Percentiles rank a stretch among this genome's conserved stretches.
Conservation (phyloP, 306 rosid species). For the Nissolia schottii region DNA sequence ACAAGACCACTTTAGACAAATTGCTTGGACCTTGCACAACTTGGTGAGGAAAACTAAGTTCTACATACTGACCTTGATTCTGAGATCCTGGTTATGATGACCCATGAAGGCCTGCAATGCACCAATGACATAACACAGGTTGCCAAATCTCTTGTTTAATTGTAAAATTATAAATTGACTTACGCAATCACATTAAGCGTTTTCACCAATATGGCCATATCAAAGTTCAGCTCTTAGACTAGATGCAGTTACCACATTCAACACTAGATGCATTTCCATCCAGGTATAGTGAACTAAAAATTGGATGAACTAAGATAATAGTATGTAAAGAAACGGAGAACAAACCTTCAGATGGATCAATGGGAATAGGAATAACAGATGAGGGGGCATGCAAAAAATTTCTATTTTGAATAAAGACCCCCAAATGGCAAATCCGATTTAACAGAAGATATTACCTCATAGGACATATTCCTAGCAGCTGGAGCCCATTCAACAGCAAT, state of each 20-base stretch:
- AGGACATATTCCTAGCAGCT: constrained; percentile 65
- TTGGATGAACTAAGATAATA: background rate
- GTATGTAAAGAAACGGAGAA: constrained; percentile 10
- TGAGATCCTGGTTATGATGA: constrained; percentile 69
- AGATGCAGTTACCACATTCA: background rate
- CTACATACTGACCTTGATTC: constrained; percentile 72
- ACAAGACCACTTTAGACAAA: background rate
- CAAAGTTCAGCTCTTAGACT: too few relatives aligned
- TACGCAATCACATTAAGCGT: too few relatives aligned
- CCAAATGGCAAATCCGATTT: background rate
- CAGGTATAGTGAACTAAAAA: constrained; percentile 1
- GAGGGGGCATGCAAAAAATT: too few relatives aligned
- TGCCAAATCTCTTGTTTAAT: constrained; percentile 85
- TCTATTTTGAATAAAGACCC: background rate
- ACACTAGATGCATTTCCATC: background rate
- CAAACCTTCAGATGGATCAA: constrained; percentile 65
- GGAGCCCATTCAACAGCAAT: constrained; percentile 89
- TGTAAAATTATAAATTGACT: too few relatives aligned
- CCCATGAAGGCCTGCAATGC: constrained; percentile 88
- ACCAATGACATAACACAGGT: too few relatives aligned
- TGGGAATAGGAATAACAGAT: constrained; percentile 77
- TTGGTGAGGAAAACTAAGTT: background rate
- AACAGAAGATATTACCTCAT: constrained; percentile 40
- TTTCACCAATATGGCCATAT: too few relatives aligned
- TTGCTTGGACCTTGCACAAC: background rate